Percentiles rank a stretch among this genome's conserved stretches.
phyloP scores from a whole-genome alignment of 306 rosid species.

The Fragaria ananassa region DNA sequence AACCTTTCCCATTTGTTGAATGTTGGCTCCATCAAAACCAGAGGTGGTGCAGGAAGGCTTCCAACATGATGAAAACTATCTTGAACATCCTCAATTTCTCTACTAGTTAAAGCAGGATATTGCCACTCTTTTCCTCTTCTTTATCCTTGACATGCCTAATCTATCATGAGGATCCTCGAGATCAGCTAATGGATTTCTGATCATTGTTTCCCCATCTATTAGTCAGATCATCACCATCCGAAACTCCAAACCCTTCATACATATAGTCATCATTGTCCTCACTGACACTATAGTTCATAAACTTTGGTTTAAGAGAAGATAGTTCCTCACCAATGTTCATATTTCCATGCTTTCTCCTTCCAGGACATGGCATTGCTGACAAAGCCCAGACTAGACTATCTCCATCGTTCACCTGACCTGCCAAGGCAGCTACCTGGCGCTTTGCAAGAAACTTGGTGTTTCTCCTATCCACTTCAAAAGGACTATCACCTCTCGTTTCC shows the following conservation, averaged over 20 bases:
- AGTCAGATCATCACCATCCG: neutral
- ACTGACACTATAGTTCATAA: neutral
- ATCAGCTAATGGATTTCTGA: neutral
- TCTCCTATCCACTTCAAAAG: neutral
- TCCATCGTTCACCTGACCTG: neutral
- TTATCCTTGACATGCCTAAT: neutral
- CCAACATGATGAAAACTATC: conserved; percentile 50
- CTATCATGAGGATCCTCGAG: neutral
- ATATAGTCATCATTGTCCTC: neutral
- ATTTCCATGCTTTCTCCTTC: conserved; percentile 1
- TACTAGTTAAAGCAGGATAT: neutral
- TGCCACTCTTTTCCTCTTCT: neutral
- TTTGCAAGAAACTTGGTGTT: neutral
- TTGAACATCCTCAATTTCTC: neutral
- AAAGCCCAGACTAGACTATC: neutral
- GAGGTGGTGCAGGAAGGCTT: conserved; percentile 62
- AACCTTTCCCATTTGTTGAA: conserved; percentile 56
- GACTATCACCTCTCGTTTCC: neutral
- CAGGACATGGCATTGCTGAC: neutral
- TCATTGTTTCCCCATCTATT: neutral
- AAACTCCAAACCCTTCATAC: neutral
- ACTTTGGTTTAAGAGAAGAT: neutral
- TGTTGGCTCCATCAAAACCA: conserved; percentile 51
- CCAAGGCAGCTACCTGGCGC: neutral
- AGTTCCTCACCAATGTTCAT: neutral